Evolutionary conservation across 2,329 filamentous ascomycete species (phyloP).

Genomic region (Reticulascus tulasneorum): DNA sequence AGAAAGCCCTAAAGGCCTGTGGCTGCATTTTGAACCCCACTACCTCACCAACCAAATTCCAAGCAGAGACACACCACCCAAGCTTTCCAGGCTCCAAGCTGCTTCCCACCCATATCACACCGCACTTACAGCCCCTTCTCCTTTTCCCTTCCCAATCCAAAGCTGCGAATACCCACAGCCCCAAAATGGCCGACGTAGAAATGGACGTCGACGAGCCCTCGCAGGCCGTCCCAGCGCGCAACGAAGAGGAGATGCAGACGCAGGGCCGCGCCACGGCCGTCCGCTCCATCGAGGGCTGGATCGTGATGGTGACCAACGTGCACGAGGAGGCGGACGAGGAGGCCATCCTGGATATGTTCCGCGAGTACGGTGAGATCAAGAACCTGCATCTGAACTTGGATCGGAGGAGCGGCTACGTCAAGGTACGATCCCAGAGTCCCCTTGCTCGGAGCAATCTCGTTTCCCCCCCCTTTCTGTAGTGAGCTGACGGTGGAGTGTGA

Average conservation of each 20-base stretch:
- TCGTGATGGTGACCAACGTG: conserved; percentile 80
- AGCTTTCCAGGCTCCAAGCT: too few species aligned
- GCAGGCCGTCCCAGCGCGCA: conserved; percentile 36
- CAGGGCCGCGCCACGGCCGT: conserved; percentile 73
- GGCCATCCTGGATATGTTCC: conserved; percentile 75
- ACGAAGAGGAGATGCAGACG: conserved; percentile 66
- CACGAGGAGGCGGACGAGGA: conserved; percentile 86
- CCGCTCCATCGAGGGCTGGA: conserved; percentile 86
- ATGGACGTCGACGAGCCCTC: conserved; percentile 56
- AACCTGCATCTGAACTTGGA: conserved; percentile 83
- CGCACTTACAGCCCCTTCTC: neutral
- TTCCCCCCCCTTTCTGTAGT: neutral
- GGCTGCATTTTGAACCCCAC: too few species aligned
- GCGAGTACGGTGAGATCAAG: conserved; percentile 82
- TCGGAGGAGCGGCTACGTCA: conserved; percentile 78
- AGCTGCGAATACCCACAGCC: neutral
- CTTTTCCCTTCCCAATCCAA: neutral
- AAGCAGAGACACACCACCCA: too few species aligned
- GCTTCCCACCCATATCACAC: too few species aligned
- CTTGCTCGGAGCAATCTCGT: neutral
- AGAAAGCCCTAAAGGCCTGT: too few species aligned
- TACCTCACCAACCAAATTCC: too few species aligned
- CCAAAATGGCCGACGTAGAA: conserved; percentile 48
- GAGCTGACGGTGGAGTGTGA: neutral
- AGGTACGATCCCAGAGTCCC: conserved; percentile 46